Base-by-base conservation (phyloP, 305 asterid species). In the Solanum hybrid region DNA sequence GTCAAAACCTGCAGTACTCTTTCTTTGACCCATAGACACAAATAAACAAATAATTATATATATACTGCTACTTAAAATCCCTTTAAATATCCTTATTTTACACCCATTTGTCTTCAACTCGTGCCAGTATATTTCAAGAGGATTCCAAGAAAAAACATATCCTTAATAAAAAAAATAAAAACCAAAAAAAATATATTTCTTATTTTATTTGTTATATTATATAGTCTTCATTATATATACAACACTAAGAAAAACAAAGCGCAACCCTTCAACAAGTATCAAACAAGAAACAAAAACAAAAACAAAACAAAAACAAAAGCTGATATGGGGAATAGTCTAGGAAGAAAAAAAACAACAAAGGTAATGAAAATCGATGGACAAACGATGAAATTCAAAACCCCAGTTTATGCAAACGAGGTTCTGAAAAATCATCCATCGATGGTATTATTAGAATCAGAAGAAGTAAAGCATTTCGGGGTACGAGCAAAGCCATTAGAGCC, bases 401-500 rank as follows among this genome's bases (percentile, higher is more conserved):
- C 99, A 0, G 85, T 94, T 7, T 92, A 92, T 69, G 99, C 98
- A 77, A 95, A 95, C 45, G 94, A 98, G 89, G 94, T 96, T 1
- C 24, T 95, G 15, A 93, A 91, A 26, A 88, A 91, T 34, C 90
- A 95, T 80, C 99, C 99, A 37, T 97, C 98, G 1, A 91, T 91
- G 27, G 98, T 95, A 2, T 40, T 97, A 89, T 86, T 97, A 13
- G 99, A 97, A 71, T 95, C 99, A 24, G 98, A 97, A 91, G 90
- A 97, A 29, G 98, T 97, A 8, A 96, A 97, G 92, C 98, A 95
- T 89, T 95, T 91, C 88, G 99, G 99, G 7, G 87, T 94, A 5
- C 91, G 98, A 88, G 98, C 99, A 60, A 95, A 96, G 93, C 98
- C 99, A 88, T 84, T 97, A 91, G 99, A 96, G 90, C 97, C 98